Evolutionary conservation across 2,329 filamentous ascomycete species (phyloP), one percentile per base, ranked within the genome.

Genomic region (Apiospora malaysiana): DNA sequence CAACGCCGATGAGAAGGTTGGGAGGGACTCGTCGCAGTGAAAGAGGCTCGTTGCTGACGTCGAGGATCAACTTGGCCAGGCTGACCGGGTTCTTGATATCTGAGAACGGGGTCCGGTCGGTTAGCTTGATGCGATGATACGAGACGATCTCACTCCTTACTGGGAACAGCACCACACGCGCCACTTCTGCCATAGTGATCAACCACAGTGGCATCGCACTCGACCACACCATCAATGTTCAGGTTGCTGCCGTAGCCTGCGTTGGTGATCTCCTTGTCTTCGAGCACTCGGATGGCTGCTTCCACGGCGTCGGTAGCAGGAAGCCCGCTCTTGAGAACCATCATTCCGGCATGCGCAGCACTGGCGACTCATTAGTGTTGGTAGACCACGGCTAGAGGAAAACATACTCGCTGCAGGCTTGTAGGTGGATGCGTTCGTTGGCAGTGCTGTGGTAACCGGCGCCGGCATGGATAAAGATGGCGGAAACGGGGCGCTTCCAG

Each of bases 191-290:
- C 96, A 68, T 92, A 85, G 79, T 98, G 93, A 78, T 99, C 95
- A 51, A 99, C 93, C 69, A 99, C 89, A 0, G 94, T 95, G 70
- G 96, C 96, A 84, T 99, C 96, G 76, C 95, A 97, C 81, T 99
- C 96, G 16, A 98, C 96, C 0, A 91, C 89, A 1, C 96, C 96
- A 75, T 98, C 92, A 73, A 97, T 93, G 63, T 94, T 92, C 32
- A 99, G 85, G 77, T 99, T 99, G 82, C 96, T 99, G 66, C 97
- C 96, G 79, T 93, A 98, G 0, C 96, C 96, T 47, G 95, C 93
- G 80, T 99, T 99, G 46, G 97, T 99, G 75, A 99, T 97, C 77
- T 98, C 94, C 71, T 93, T 91, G 79, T 99, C 94, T 82, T 99
- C 96, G 23, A 99, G 89, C 25, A 94, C 86, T 75, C 92, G 93